These are phyloP conservation scores for Linnemannia hyalina DNA, from an alignment of 192 early-diverging fungal genomes.

Conservation along the genomic window DNA sequence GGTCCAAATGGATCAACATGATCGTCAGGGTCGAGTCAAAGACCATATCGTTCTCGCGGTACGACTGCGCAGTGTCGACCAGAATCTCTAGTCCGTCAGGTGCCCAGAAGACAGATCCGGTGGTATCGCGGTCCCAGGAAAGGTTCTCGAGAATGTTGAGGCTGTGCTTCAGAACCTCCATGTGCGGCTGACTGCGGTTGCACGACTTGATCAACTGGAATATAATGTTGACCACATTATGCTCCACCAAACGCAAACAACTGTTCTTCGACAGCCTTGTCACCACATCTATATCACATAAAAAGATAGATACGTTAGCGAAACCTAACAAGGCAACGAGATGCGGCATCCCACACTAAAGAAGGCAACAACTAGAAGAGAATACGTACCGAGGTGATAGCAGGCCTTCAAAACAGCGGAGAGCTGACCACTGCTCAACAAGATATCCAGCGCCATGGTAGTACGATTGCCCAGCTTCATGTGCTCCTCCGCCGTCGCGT, in stretches of 20 bases:
- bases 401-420: constrained; percentile 61
- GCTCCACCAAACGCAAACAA: constrained; percentile 56
- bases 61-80: constrained; percentile 51
- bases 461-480: constrained; percentile 61
- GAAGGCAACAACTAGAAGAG: not conserved
- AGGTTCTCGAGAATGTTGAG: constrained; percentile 58
- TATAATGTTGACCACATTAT: constrained; percentile 57
- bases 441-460: constrained; percentile 56
- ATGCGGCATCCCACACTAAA: too few relatives aligned
- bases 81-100: constrained; percentile 52
- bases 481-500: constrained; percentile 56
- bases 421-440: constrained; percentile 56
- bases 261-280: constrained; percentile 57
- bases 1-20: constrained; percentile 46
- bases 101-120: constrained; percentile 43
- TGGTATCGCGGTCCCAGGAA: constrained; percentile 38
- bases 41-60: constrained; percentile 58
- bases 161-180: constrained; percentile 57
- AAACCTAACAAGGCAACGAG: not conserved
- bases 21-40: constrained; percentile 49
- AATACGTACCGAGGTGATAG: constrained; percentile 52
- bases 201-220: constrained; percentile 56
- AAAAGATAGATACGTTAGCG: not conserved
- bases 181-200: constrained; percentile 57
- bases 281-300: constrained; percentile 42